A percentile compares a stretch with the other conserved stretches of the same genome.
Evolutionary conservation across 805 yeast species (phyloP).

Genomic region (Cyberlindnera nakhonratchasimensis): DNA sequence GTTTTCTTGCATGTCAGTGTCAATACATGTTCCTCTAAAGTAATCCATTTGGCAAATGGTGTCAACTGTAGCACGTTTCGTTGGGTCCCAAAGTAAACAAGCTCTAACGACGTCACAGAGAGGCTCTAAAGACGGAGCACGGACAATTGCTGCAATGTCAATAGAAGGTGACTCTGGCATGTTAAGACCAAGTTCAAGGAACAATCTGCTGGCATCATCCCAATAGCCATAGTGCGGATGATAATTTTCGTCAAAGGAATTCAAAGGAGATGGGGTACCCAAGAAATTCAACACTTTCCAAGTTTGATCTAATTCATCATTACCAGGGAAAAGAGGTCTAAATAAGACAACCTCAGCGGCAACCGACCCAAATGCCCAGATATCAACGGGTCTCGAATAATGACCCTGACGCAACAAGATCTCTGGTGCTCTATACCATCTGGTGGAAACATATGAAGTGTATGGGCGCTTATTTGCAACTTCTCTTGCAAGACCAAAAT

Average conservation of each 20-base stretch:
- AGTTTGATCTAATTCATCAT: constrained; percentile 74
- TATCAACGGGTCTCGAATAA: constrained; percentile 69
- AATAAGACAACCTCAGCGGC: constrained; percentile 71
- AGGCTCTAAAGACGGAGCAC: constrained; percentile 39
- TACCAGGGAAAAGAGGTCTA: constrained; percentile 81
- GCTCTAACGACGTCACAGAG: constrained; percentile 38
- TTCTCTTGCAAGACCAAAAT: constrained; percentile 74
- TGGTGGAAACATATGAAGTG: constrained; percentile 76
- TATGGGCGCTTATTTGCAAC: constrained; percentile 49
- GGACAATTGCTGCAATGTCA: constrained; percentile 42
- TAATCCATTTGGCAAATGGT: constrained; percentile 48
- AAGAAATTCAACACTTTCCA: constrained; percentile 61
- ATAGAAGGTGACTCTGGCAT: constrained; percentile 56
- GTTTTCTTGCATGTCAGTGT: too few species aligned
- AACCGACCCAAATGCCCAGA: constrained; percentile 85
- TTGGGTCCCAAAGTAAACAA: constrained; percentile 79
- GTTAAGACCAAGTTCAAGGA: constrained; percentile 50
- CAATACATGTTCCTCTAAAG: constrained; percentile 45
- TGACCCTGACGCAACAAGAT: constrained; percentile 59
- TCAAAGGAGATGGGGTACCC: constrained; percentile 61
- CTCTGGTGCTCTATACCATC: constrained; percentile 88
- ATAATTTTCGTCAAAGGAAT: constrained; percentile 24
- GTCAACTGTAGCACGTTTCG: constrained; percentile 51
- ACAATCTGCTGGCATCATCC: constrained; percentile 57
- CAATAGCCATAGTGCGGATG: constrained; percentile 68